phyloP scores from a whole-genome alignment of 1,139 yeast species.

The Blastobotrys serpentis region DNA sequence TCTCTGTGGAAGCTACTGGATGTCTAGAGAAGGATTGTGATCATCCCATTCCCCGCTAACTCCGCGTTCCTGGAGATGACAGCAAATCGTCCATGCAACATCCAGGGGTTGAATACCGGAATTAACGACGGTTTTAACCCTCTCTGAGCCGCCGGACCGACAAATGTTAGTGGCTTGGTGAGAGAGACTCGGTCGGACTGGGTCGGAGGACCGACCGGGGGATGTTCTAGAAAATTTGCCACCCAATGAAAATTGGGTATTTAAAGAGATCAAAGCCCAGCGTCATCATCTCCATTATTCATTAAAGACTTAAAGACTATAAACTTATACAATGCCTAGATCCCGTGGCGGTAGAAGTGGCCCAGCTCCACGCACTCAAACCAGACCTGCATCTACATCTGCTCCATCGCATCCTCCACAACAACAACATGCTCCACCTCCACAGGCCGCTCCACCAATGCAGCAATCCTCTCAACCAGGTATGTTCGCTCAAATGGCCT shows the following conservation, averaged over 20 bases:
- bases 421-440: constrained; percentile 41
- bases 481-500: constrained; percentile 93
- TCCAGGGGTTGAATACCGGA: too few species aligned
- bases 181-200: not conserved
- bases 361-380: constrained; percentile 53
- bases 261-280: not conserved
- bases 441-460: constrained; percentile 39
- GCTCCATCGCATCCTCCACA: constrained; percentile 46
- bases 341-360: constrained; percentile 45
- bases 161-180: too few species aligned
- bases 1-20: too few species aligned
- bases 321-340: constrained; percentile 49
- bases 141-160: not conserved
- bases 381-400: constrained; percentile 74
- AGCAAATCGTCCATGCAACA: too few species aligned
- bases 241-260: not conserved
- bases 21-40: too few species aligned
- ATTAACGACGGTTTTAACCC: too few species aligned
- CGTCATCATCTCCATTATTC: not conserved
- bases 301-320: constrained; percentile 20
- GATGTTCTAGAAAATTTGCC: constrained; percentile 4
- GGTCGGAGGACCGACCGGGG: not conserved
- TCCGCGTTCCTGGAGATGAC: too few species aligned
- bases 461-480: constrained; percentile 74
- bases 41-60: too few species aligned